Percentiles rank a stretch among this genome's conserved stretches.
These are phyloP conservation scores for Panus rudis DNA, from an alignment of 768 basidiomycete species.

Conservation along the genomic window DNA sequence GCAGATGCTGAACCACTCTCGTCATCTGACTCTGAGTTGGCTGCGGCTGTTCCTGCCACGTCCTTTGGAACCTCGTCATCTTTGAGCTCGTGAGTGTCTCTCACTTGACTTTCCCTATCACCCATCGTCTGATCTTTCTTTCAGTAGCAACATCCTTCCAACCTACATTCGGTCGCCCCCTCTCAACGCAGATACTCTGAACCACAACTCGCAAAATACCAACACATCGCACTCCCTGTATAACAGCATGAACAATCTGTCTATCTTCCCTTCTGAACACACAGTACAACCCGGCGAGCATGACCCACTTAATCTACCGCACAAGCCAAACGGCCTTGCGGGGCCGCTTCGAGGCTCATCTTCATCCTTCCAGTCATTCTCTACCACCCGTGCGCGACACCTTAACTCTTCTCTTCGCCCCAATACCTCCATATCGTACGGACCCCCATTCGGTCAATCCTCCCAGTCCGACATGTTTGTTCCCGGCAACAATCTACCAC, in stretches of 20 bases:
- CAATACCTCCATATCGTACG: constrained; percentile 23
- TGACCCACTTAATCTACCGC: constrained; percentile 25
- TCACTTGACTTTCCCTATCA: too few species aligned
- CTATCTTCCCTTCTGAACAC: constrained; percentile 28
- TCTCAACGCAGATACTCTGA: constrained; percentile 26
- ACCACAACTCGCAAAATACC: constrained; percentile 22
- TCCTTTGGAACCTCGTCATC: not conserved
- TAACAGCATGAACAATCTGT: constrained; percentile 36
- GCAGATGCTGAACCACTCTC: constrained; percentile 70
- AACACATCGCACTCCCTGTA: constrained; percentile 31
- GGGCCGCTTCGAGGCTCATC: constrained; percentile 29
- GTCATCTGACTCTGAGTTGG: constrained; percentile 45
- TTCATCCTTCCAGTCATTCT: constrained; percentile 25
- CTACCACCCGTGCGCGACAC: constrained; percentile 29
- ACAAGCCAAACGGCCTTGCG: constrained; percentile 28
- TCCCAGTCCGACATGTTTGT: constrained; percentile 19
- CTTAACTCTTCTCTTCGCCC: constrained; percentile 22
- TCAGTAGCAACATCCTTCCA: constrained; percentile 33
- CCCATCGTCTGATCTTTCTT: constrained; percentile 40
- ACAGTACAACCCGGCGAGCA: constrained; percentile 26
- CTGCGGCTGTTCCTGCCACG: constrained; percentile 22
- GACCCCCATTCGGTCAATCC: constrained; percentile 16
- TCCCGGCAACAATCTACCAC: constrained; percentile 19
- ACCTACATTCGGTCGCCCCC: constrained; percentile 25
- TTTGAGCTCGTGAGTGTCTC: too few species aligned